These are phyloP conservation scores for Suillus brevipes DNA, from an alignment of 768 basidiomycete genomes.

Conservation along the genomic window DNA sequence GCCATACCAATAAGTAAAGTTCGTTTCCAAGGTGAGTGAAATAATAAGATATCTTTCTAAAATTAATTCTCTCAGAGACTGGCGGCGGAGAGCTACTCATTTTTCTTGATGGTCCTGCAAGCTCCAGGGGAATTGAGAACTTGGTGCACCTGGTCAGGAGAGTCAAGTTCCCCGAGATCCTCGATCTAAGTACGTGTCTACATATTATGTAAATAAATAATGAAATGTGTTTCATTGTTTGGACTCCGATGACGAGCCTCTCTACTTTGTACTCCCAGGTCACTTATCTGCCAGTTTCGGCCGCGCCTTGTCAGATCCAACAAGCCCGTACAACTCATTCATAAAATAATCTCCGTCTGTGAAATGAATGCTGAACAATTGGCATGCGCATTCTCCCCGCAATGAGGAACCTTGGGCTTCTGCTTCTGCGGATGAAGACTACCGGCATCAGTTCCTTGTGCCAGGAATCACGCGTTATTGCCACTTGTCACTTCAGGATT, in stretches of 20 bases:
- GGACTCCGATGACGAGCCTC: too few relatives aligned
- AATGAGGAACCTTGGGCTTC: background rate
- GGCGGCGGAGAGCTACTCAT: background rate
- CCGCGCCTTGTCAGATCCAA: background rate
- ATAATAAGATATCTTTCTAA: background rate
- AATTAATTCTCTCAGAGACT: background rate
- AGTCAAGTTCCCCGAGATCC: too few relatives aligned
- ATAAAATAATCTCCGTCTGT: background rate
- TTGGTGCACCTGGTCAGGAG: too few relatives aligned
- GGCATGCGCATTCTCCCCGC: background rate
- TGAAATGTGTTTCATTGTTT: too few relatives aligned
- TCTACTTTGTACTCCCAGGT: too few relatives aligned
- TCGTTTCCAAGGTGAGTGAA: background rate
- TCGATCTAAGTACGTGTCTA: too few relatives aligned
- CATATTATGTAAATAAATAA: too few relatives aligned
- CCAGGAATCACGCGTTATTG: background rate
- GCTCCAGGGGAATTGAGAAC: too few relatives aligned
- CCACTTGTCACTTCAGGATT: background rate
- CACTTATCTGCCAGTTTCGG: background rate
- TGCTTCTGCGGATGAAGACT: background rate
- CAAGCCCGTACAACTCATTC: background rate
- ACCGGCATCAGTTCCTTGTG: background rate
- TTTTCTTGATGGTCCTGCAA: too few relatives aligned
- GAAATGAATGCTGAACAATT: background rate
- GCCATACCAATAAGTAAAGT: background rate